Percentiles rank a stretch among this genome's conserved stretches.
phyloP scores from a whole-genome alignment of 306 rosid genomes.

The Mucuna pruriens region DNA sequence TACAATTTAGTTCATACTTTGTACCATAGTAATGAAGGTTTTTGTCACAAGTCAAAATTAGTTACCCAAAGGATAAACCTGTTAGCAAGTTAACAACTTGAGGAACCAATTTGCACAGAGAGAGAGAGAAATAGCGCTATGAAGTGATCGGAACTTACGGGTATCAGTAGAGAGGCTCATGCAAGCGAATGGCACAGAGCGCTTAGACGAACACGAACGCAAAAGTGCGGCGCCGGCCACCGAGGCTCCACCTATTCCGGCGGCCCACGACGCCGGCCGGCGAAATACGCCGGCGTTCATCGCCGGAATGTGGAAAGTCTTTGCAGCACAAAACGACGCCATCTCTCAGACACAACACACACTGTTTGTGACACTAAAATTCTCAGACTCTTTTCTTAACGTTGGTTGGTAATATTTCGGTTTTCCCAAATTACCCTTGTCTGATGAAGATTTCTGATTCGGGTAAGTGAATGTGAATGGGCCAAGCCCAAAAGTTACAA shows the following conservation, averaged over 20 bases:
- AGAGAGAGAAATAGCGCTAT: background rate
- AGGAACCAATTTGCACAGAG: background rate
- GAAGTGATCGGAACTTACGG: constrained; percentile 43
- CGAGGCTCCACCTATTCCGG: constrained; percentile 64
- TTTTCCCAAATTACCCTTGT: background rate
- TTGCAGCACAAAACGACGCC: constrained; percentile 81
- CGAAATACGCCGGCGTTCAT: constrained; percentile 48
- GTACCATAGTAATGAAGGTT: background rate
- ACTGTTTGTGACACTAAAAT: background rate
- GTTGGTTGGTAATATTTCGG: background rate
- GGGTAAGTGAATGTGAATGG: too few species aligned
- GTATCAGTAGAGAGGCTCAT: constrained; percentile 63
- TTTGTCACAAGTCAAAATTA: background rate
- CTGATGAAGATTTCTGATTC: background rate
- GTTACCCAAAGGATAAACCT: background rate
- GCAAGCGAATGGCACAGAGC: constrained; percentile 69
- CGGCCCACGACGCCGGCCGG: constrained; percentile 50
- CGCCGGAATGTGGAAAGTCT: constrained; percentile 62
- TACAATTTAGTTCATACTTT: background rate
- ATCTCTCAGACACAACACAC: constrained; percentile 32
- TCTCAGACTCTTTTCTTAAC: background rate
- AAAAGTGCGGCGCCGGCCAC: constrained; percentile 59
- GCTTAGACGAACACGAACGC: constrained; percentile 61
- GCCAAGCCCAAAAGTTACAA: too few species aligned
- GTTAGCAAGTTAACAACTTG: background rate